Base-by-base conservation (phyloP, 106 monocot genomes). In the Dactylorhiza incarnata region DNA sequence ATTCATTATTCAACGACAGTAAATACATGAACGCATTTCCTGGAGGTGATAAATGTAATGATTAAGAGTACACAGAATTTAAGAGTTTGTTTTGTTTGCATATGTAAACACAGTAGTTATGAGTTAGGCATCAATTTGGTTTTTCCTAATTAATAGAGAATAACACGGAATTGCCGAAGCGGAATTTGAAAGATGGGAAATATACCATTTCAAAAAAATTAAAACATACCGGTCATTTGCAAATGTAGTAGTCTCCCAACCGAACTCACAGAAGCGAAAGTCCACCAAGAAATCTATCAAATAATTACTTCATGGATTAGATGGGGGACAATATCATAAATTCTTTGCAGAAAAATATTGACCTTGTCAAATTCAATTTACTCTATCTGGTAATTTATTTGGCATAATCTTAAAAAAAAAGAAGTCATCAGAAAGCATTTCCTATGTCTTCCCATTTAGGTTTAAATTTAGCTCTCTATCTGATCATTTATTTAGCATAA, bases 161-260 rank as follows among this genome's bases (percentile, higher is more conserved):
- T 22, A 29, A 29, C n/a, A 5, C 5, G 5, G 19, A 9, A 58
- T 29, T 29, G 29, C 29, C 2, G n/a, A 17, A 55, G 55, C 16
- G 5, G 11, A 55, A 55, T 17, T 7, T 19, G 6, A 3, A 17
- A 65, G 25, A 24, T 5, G 26, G 26, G 3, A 15, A 61, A 0
- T 65, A 26, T 12, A 65, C 24, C 1, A 9, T 65, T 65, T 65
- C 25, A 13, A 5, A 19, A 58, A 58, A 44, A 12, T 29, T n/a
- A 43, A 74, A 51, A 74, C 90, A 78, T 88, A 90, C 93, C 84
- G 49, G 61, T 58, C 73, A 79, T 85, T 79, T 10, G 68, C 73
- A 58, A 82, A 67, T 51, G 22, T 45, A 7, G 79, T 78, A 68
- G 73, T 47, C 65, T 83, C 76, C 20, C 74, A 43, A 19, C 23